A percentile compares a stretch with the other conserved stretches of the same genome.
Conservation (phyloP, 371 early-diverging fungal genomes). For the Apophysomyces variabilis region DNA sequence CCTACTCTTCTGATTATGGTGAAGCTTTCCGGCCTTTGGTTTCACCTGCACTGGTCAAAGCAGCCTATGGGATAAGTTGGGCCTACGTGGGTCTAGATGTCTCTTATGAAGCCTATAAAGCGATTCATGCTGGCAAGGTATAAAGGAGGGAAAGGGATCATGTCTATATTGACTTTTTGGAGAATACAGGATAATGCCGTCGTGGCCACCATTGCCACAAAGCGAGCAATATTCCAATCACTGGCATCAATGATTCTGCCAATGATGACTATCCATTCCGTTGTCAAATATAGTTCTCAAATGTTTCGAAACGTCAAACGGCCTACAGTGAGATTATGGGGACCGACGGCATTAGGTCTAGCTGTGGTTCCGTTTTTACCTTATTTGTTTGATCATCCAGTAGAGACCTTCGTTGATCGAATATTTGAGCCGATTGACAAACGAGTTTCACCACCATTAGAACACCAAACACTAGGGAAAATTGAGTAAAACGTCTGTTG, state of each 20-base stretch:
- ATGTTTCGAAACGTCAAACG: constrained; percentile 61
- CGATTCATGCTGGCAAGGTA: constrained; percentile 57
- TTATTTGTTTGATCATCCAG: constrained; percentile 74
- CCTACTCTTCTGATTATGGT: constrained; percentile 77
- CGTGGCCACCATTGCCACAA: constrained; percentile 60
- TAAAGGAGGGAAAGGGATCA: constrained; percentile 12
- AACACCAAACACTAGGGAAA: not conserved
- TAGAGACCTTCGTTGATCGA: constrained; percentile 69
- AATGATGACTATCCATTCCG: constrained; percentile 73
- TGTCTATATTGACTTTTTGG: not conserved
- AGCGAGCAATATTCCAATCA: constrained; percentile 75
- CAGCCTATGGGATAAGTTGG: constrained; percentile 71
- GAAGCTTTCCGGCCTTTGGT: constrained; percentile 82
- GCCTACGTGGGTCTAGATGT: constrained; percentile 70
- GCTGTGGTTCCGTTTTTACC: constrained; percentile 74
- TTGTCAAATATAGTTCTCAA: constrained; percentile 71
- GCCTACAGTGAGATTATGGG: constrained; percentile 59
- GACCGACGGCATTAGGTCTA: constrained; percentile 74
- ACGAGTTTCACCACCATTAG: not conserved
- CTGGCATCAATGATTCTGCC: constrained; percentile 76
- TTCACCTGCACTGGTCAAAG: constrained; percentile 58
- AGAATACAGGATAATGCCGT: constrained; percentile 40
- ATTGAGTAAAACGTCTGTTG: not conserved
- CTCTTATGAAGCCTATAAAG: constrained; percentile 73
- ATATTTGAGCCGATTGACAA: constrained; percentile 61